Evolutionary conservation across 345 rosid genomes (phyloP).

Genomic region (Citrus unshiu): DNA sequence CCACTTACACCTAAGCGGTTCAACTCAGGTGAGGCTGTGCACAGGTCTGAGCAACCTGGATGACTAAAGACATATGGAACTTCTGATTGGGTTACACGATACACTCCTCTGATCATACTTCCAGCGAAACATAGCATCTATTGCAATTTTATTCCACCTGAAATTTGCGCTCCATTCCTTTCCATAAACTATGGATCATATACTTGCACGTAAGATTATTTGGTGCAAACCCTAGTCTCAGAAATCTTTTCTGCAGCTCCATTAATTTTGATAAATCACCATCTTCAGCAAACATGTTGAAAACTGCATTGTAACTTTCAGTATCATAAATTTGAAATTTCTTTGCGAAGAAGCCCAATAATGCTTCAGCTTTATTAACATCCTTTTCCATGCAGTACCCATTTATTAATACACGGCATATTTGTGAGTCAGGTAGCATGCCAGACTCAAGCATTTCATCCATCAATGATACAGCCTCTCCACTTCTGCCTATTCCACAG

Average conservation of each 20-base stretch:
- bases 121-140: neutral
- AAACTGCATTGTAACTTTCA: slow-evolving; percentile 54
- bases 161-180: slow-evolving; percentile 14
- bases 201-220: slow-evolving; percentile 50
- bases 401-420: slow-evolving; percentile 49
- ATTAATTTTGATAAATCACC: slow-evolving; percentile 44
- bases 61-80: neutral
- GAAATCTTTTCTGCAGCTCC: slow-evolving; percentile 60
- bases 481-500: slow-evolving; percentile 44
- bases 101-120: neutral
- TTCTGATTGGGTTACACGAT: neutral
- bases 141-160: neutral
- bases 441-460: slow-evolving; percentile 58
- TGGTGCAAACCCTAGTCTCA: slow-evolving; percentile 68
- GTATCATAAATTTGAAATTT: slow-evolving; percentile 52
- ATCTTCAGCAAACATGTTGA: slow-evolving; percentile 34
- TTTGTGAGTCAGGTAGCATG: slow-evolving; percentile 45
- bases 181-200: slow-evolving; percentile 43
- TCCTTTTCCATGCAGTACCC: slow-evolving; percentile 54
- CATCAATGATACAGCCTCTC: slow-evolving; percentile 56
- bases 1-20: too few relatives aligned
- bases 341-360: slow-evolving; percentile 48
- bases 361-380: slow-evolving; percentile 54
- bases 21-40: too few relatives aligned
- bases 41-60: too few relatives aligned